Base-by-base conservation (phyloP, 2,329 filamentous ascomycete species). In the Fusarium udum region DNA sequence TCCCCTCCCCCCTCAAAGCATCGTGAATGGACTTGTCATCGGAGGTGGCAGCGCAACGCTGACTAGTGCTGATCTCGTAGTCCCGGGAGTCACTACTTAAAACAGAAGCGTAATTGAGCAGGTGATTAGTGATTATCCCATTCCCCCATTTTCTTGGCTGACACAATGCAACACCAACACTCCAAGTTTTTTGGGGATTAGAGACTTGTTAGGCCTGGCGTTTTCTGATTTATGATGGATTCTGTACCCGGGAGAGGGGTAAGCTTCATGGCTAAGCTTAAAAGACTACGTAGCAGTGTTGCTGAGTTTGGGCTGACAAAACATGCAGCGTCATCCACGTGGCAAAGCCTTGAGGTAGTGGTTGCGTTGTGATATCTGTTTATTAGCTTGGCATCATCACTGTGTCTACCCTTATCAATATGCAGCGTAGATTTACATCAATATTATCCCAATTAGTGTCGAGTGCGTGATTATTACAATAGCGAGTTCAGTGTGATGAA, bases 241-340 rank as follows among this genome's bases (percentile, higher is more conserved):
- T 39, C 34, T 40, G 34, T 39, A 18, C 24, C 34, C 34, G 51
- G 51, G 24, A 55, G 61, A 36, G 31, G 20, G 53, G 37, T 65
- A 74, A 72, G 63, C 52, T 61, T 69, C 34, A 32, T 56, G 42
- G 40, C 69, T 74, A 74, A 74, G 72, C 71, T 74, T 74, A 74
- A 51, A 36, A 16, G 16, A 63, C 32, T 16, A 49, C 64, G 69
- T 40, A 60, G 31, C 34, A 24, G 32, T 40, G 3, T 11, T 51
- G 59, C 63, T 66, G 56, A 63, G 56, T 46, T 61, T 53, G 40
- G 46, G 64, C 67, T 62, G 59, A 64, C 63, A 49, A 72, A 72
- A 59, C 56, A 22, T 40, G 40, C 48, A 40, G 48, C 49, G 39
- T 22, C 15, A 24, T 58, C 53, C 72, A 74, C 71, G 64, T 74